Base-by-base conservation (phyloP, 768 basidiomycete genomes). In the Tephrocybe sp. region DNA sequence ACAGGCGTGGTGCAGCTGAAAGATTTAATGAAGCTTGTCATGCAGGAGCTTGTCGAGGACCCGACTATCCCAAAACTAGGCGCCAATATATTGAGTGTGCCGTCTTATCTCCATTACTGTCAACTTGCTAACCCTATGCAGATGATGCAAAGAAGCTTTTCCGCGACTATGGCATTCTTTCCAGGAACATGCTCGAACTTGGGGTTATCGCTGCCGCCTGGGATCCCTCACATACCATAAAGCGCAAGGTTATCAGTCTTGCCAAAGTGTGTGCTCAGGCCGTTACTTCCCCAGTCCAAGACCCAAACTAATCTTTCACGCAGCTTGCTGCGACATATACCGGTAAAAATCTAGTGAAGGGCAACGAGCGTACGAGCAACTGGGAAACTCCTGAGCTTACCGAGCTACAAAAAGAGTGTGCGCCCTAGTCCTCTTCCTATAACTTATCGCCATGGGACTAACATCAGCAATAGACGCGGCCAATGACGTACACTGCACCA, bases 141-240 rank as follows among this genome's bases (percentile, higher is more conserved):
- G 71, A 65, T 48, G 72, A 73, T 41, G 72, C 68, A 12, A 66
- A 59, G 49, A 73, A 73, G 47, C 56, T 72, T 2, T 72, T 69
- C 49, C 55, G 63, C 23, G 71, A 73, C 50, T 72, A 70, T 51
- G 72, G 72, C 2, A 62, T 72, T n/a, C 51, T 71, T 36, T 60
- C 64, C 17, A 60, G 62, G 33, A 66, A 64, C 23, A 59, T 72
- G 0, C 60, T 73, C 7, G 72, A 73, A 52, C 67, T 73, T 1
- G 70, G 68, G 3, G 58, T 54, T 11, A 49, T 72, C 1, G 67
- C 69, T 8, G 44, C 56, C 2, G 55, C 64, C 14, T 71, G 65
- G 11, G 71, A 73, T 48, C 56, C 65, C 14, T 48, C 53, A 4
- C 46, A 53, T 14, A 48, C 39, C 44, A 58, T 32, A 16, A 61